Evolutionary conservation across 2,329 filamentous ascomycete genomes (phyloP).

Genomic region (Fusarium sp.): DNA sequence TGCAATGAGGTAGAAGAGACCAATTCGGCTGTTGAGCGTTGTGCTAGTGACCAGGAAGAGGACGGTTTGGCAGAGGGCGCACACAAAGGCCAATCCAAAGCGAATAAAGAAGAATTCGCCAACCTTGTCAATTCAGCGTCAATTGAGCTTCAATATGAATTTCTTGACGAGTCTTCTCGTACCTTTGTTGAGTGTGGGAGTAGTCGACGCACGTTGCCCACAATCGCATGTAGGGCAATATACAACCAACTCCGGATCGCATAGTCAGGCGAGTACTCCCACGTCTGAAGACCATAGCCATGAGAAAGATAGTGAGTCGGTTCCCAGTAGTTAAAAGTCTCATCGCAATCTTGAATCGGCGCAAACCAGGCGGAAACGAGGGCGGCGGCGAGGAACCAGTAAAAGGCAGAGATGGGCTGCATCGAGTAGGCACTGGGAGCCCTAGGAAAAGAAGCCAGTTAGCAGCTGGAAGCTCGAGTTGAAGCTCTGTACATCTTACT

Average conservation of each 20-base stretch:
- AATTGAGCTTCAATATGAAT: neutral
- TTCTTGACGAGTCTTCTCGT: neutral
- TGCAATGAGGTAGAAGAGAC: conserved; percentile 83
- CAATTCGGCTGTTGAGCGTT: conserved; percentile 84
- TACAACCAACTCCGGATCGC: conserved; percentile 97
- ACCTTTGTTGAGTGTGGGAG: conserved; percentile 71
- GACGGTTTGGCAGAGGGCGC: conserved; percentile 83
- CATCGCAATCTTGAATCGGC: conserved; percentile 97
- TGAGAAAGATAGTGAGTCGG: conserved; percentile 94
- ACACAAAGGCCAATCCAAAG: conserved; percentile 76
- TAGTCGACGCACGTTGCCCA: conserved; percentile 74
- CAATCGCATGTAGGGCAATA: conserved; percentile 78
- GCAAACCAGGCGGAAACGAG: conserved; percentile 81
- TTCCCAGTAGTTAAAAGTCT: conserved; percentile 99
- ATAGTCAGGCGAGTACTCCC: conserved; percentile 97
- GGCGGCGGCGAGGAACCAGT: conserved; percentile 79
- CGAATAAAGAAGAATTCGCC: conserved; percentile 91
- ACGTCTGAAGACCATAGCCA: conserved; percentile 94
- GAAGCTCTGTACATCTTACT: conserved; percentile 47
- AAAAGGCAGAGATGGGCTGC: conserved; percentile 81
- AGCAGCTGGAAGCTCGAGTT: conserved; percentile 2
- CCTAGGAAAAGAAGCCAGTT: conserved; percentile 17
- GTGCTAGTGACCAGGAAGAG: conserved; percentile 82
- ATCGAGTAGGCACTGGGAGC: conserved; percentile 69
- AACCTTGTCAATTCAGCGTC: conserved; percentile 51